Base-by-base conservation (phyloP, 2,329 filamentous ascomycete genomes). In the Thielaviopsis populi region DNA sequence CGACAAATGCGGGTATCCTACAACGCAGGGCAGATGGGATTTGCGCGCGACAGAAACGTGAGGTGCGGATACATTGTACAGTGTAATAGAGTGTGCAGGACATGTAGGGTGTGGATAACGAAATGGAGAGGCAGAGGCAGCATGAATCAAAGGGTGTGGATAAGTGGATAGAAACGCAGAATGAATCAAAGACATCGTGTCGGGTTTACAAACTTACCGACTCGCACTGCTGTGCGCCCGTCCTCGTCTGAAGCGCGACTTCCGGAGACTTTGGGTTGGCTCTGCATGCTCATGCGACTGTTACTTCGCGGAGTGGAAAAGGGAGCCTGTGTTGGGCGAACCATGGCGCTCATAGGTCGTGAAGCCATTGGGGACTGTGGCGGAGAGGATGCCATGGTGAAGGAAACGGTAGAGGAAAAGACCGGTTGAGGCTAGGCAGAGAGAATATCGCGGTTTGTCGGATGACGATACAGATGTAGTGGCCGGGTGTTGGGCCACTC, bases 211-310 rank as follows among this genome's bases (percentile, higher is more conserved):
- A 67, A 88, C 91, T 70, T 83, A 96, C 91, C 91, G 73, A 96
- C 91, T 92, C 89, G 94, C 76, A 96, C 91, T 30, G 91, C 89
- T 6, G 91, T 96, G 73, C 88, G 91, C 67, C 81, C 82, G 73
- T 96, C 91, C 70, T 96, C 91, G 70, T 96, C 91, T 0, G 91
- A 95, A 27, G 87, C 86, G 71, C 89, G 83, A 75, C 89, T 95
- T 68, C 87, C 84, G 69, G 81, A 82, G 64, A 84, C 87, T 62
- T 80, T 85, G 56, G 79, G 77, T 74, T 88, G 92, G 76, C 88
- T 88, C 70, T 81, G 86, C 78, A 87, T 87, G 77, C 90, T 95
- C 80, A 95, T 79, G 69, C 91, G 88, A 76, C 90, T 95, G 69
- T 80, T 88, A 73, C 89, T 94, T 73, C 89, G 75, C 24, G 79